Conservation (phyloP, 1,284 basidiomycete genomes). For the Phellinidium pouzarii region DNA sequence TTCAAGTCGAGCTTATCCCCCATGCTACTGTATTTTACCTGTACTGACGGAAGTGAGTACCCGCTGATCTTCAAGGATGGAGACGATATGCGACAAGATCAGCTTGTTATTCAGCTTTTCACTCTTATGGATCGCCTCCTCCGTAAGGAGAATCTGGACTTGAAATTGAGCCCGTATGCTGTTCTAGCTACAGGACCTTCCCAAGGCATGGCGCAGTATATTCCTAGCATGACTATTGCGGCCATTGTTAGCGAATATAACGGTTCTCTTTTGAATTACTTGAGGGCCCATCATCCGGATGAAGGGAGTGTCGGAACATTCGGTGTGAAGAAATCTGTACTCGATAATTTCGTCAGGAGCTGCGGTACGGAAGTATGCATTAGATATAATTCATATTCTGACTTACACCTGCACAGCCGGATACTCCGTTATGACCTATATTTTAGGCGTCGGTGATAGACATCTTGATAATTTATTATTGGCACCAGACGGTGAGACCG, state of each 20-base stretch:
- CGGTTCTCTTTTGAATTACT: slow-evolving; percentile 85
- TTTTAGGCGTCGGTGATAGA: slow-evolving; percentile 95
- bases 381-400: not conserved
- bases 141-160: slow-evolving; percentile 91
- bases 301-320: slow-evolving; percentile 89
- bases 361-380: slow-evolving; percentile 65
- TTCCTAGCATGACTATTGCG: slow-evolving; percentile 92
- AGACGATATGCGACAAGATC: slow-evolving; percentile 97
- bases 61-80: slow-evolving; percentile 98
- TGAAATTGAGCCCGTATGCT: slow-evolving; percentile 89
- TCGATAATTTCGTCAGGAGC: slow-evolving; percentile 95
- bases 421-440: slow-evolving; percentile 96
- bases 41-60: slow-evolving; percentile 71
- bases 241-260: slow-evolving; percentile 84
- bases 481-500: slow-evolving; percentile 74
- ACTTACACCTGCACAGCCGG: slow-evolving; percentile 57
- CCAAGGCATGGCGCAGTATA: slow-evolving; percentile 96
- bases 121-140: slow-evolving; percentile 95
- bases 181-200: slow-evolving; percentile 89
- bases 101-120: slow-evolving; percentile 94
- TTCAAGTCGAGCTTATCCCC: slow-evolving; percentile 98
- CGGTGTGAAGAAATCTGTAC: slow-evolving; percentile 85
- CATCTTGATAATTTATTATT: slow-evolving; percentile 95
- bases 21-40: slow-evolving; percentile 85
- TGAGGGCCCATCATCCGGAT: slow-evolving; percentile 82